Evolutionary conservation across 805 yeast genomes (phyloP).

Genomic region (Limtongia smithiae): DNA sequence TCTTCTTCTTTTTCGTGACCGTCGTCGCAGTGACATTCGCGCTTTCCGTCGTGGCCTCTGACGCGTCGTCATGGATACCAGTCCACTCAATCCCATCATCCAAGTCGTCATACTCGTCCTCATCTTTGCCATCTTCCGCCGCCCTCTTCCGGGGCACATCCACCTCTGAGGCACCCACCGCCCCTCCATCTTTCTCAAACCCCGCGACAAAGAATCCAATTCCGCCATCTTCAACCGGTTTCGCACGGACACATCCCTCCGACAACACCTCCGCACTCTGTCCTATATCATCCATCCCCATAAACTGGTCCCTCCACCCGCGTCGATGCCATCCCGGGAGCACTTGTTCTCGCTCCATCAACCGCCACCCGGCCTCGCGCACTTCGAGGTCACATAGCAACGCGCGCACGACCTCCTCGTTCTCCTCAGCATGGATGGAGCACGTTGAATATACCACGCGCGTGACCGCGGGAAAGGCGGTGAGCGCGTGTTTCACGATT

Average conservation of each 20-base stretch:
- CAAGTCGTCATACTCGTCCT: conserved; percentile 10
- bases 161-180: background rate
- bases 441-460: conserved; percentile 92
- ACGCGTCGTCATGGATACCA: conserved; percentile 35
- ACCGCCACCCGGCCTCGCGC: conserved; percentile 67
- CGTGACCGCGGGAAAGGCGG: conserved; percentile 64
- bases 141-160: conserved; percentile 2
- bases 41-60: background rate
- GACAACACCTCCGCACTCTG: conserved; percentile 53
- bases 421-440: conserved; percentile 89
- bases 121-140: conserved; percentile 15
- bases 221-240: conserved; percentile 93
- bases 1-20: background rate
- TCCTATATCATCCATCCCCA: conserved; percentile 42
- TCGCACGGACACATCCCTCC: conserved; percentile 79
- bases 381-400: conserved; percentile 66
- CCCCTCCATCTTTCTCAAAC: conserved; percentile 52
- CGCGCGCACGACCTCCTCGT: conserved; percentile 85
- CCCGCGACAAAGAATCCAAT: conserved; percentile 97
- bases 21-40: background rate
- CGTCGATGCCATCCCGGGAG: conserved; percentile 84
- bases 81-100: conserved; percentile 39
- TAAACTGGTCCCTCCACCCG: conserved; percentile 71
- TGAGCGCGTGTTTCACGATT: conserved; percentile 82
- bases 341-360: conserved; percentile 57